Conservation (phyloP, 2,329 filamentous ascomycete species). For the Penicillium psychrosexuale region DNA sequence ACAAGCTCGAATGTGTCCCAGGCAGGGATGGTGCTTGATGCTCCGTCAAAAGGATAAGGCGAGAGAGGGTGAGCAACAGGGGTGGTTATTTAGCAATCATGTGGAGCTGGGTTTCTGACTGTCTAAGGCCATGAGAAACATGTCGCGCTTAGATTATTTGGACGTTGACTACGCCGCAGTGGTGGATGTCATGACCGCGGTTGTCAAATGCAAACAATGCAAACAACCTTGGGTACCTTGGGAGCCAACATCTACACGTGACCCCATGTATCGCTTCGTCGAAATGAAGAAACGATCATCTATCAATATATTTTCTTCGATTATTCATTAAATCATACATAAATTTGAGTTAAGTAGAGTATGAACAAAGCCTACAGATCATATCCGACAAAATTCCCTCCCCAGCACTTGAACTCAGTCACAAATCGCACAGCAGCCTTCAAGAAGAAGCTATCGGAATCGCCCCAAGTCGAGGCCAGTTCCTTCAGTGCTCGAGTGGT, state of each 20-base stretch:
- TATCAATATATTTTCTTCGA: neutral
- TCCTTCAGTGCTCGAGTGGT: slow-evolving; percentile 58
- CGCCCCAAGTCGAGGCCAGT: slow-evolving; percentile 42
- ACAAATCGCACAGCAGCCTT: slow-evolving; percentile 52
- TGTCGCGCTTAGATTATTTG: neutral
- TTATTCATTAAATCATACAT: neutral
- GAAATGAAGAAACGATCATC: neutral
- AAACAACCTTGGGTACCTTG: neutral
- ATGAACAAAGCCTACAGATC: neutral
- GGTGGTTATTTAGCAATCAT: neutral
- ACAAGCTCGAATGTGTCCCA: neutral
- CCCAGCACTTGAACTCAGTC: slow-evolving; percentile 58
- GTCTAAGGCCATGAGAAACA: neutral
- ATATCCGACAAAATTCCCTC: slow-evolving; percentile 51
- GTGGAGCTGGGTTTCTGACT: neutral
- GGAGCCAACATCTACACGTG: neutral
- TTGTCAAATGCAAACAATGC: slow-evolving; percentile 10
- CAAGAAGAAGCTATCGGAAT: slow-evolving; percentile 46
- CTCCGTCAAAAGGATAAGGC: neutral
- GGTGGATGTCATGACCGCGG: neutral
- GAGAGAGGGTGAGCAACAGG: neutral
- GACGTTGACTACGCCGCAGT: neutral
- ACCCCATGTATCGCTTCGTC: neutral
- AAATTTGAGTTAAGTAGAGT: neutral
- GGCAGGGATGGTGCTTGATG: neutral